phyloP scores from a whole-genome alignment of 2,329 filamentous ascomycete genomes.

The Macrophomina phaseolina region DNA sequence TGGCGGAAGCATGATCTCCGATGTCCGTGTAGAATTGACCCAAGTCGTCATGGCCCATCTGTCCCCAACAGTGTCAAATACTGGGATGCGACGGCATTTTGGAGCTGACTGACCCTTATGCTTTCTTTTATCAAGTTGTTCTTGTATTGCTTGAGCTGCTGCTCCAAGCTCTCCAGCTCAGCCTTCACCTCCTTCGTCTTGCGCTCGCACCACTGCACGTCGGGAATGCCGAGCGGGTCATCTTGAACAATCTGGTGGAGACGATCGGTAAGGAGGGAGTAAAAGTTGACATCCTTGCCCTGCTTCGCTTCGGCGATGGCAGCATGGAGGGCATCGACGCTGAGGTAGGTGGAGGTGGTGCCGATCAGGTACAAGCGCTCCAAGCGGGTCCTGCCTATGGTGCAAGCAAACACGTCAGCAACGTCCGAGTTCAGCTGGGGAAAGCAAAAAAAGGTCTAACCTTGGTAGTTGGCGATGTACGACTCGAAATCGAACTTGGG shows the following conservation, averaged over 20 bases:
- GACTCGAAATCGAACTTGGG: conserved; percentile 92
- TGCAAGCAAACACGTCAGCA: conserved; percentile 3
- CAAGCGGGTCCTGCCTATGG: conserved; percentile 76
- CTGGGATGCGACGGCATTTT: background rate
- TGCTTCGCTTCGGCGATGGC: conserved; percentile 77
- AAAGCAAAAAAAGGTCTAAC: conserved; percentile 53
- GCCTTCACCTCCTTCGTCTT: conserved; percentile 69
- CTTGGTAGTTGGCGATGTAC: conserved; percentile 88
- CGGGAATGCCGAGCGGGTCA: conserved; percentile 70
- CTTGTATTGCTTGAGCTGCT: conserved; percentile 88
- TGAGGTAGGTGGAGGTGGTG: conserved; percentile 74
- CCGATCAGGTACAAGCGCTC: conserved; percentile 85
- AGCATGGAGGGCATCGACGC: conserved; percentile 78
- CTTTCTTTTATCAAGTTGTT: conserved; percentile 98
- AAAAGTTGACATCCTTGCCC: conserved; percentile 74
- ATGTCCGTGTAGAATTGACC: conserved; percentile 81
- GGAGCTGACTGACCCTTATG: conserved; percentile 71
- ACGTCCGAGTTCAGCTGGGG: no score
- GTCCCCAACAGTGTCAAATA: conserved; percentile 10
- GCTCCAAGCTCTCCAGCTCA: conserved; percentile 78
- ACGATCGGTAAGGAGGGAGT: conserved; percentile 70
- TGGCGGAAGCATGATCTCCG: conserved; percentile 74
- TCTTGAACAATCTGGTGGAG: conserved; percentile 68
- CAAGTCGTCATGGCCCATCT: conserved; percentile 96
- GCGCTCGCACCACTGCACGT: conserved; percentile 76